Evolutionary conservation across 257 asterid species (phyloP), one percentile per base, ranked within the genome.

Genomic region (Osmanthus fragrans): DNA sequence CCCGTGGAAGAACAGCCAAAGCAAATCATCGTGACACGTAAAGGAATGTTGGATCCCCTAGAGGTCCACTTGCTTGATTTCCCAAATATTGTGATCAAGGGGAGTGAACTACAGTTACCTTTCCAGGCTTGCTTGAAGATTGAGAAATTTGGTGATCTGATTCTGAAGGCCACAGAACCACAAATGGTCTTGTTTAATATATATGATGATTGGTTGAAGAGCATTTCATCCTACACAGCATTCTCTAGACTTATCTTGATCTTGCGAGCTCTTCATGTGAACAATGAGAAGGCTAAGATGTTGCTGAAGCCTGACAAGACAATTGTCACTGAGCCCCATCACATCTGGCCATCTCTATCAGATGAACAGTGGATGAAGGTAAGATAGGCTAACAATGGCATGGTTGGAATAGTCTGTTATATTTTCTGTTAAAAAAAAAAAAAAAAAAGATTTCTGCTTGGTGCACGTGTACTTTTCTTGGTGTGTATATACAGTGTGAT

Each of bases 331-430:
- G 99, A 96, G 82, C 87, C 98, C 34, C 99, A 96, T 80, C 99
- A 96, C 78, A 93, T 96, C 77, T 96, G 99, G 99, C 99, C 99
- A 70, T 93, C 97, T 75, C 89, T 96, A 51, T 82, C 92, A 0
- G 97, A 96, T 77, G 99, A 96, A 42, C 98, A 96, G 78, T 96
- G 99, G 99, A 85, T 93, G 87, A 96, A 96, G 99, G 99, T 95
- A 71, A 79, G 81, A 56, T 77, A 47, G 49, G 36, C 34, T 18
- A 70, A 19, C 66, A 5, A 16, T 25, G 56, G 60, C 56, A 51
- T 49, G 7, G 45, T 69, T 37, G 60, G 30, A 33, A 36, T 25
- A 58, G 16, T 33, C 19, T 65, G 23, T 25, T 3, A 3, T 18
- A n/a, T 3, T 72, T 15, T 66, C 60, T 47, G 15, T 39, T 51